Conservation (phyloP, 139 green algal species). For the Tetraselmis striata region DNA sequence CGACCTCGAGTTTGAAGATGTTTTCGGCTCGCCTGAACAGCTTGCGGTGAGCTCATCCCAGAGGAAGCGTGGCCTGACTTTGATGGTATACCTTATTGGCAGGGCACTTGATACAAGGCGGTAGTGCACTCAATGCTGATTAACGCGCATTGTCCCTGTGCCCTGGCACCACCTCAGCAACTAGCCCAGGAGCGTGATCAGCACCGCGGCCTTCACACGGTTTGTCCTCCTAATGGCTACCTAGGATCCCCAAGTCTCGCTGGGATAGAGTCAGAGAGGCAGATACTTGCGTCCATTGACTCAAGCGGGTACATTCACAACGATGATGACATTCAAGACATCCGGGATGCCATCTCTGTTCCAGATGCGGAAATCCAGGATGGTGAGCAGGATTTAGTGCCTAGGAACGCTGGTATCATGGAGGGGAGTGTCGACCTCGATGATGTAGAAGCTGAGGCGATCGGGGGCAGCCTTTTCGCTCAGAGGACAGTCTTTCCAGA, state of each 20-base stretch:
- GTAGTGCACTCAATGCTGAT: neutral
- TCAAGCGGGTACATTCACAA: neutral
- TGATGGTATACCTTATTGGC: neutral
- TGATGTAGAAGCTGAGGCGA: neutral
- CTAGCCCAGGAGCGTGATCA: neutral
- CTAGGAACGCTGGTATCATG: neutral
- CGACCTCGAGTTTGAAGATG: conserved; percentile 6
- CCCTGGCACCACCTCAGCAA: neutral
- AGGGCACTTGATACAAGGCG: neutral
- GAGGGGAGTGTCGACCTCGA: neutral
- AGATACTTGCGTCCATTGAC: neutral
- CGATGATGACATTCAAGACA: neutral
- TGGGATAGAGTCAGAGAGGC: neutral
- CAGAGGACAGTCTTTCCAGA: neutral
- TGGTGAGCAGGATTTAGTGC: neutral
- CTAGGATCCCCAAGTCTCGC: neutral
- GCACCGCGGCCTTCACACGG: neutral
- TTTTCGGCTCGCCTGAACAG: neutral
- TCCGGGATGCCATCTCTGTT: neutral
- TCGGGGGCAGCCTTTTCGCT: neutral
- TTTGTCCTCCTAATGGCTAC: neutral
- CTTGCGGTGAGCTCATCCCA: neutral
- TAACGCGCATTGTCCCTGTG: neutral
- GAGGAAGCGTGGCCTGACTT: neutral
- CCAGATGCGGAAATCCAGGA: neutral